A percentile compares a stretch with the other conserved stretches of the same genome.
Conservation (phyloP, 805 yeast genomes). For the Starmerella bombi region DNA sequence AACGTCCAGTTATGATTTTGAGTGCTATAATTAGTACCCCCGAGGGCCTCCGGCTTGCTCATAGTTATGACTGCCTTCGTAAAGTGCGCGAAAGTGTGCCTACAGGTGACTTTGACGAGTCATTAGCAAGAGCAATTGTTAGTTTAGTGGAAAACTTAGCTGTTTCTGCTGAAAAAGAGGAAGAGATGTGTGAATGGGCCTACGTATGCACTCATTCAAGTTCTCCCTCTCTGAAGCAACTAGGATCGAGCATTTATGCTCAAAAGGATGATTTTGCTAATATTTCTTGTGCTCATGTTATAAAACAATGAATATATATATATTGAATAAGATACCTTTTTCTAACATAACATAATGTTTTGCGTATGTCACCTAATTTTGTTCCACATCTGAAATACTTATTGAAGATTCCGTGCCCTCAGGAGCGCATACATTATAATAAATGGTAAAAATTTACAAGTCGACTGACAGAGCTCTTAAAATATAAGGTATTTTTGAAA, state of each 20-base stretch:
- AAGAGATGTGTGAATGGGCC: conserved; percentile 15
- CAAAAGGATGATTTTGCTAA: neutral
- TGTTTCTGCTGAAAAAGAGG: conserved; percentile 9
- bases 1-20: conserved; percentile 10
- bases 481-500: no score
- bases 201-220: conserved; percentile 1
- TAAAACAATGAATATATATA: neutral
- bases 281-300: neutral
- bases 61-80: neutral
- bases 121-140: conserved; percentile 2
- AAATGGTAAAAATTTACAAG: no score
- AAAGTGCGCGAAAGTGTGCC: neutral
- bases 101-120: neutral
- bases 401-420: no score
- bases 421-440: no score
- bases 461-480: no score
- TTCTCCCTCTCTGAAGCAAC: neutral
- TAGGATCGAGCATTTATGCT: neutral
- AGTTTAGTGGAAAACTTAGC: conserved; percentile 12
- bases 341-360: no score
- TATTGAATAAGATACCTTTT: no score
- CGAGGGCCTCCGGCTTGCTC: conserved; percentile 7
- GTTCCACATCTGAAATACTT: no score
- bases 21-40: conserved; percentile 16
- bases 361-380: no score